Base-by-base conservation (phyloP, 176 grass and related monocot species). In the Hordeum marinum region DNA sequence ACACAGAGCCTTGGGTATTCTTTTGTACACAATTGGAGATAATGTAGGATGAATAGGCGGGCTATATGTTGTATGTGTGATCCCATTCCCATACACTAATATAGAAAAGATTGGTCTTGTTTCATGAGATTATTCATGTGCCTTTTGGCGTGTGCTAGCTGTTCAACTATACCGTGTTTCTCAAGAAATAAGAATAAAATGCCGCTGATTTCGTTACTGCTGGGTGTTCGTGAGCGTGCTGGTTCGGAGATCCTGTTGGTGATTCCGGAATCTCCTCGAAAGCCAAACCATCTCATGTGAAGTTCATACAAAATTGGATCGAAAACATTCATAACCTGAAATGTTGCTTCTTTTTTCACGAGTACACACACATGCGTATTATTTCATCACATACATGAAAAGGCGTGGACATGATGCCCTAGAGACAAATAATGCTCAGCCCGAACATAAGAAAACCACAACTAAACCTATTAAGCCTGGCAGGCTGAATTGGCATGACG, bases 1-100 rank as follows among this genome's bases (percentile, higher is more conserved):
- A 80, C 85, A 90, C 78, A 69, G 61, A 62, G 62, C 58, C 85
- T 87, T 63, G 75, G 78, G 48, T 68, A 90, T 90, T 91, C 85
- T 91, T 91, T 91, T 87, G 89, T 91, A 91, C 63, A 91, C 89
- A 90, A 91, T 29, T 63, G 85, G 76, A 87, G 81, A 84, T 87
- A 84, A 87, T 80, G 62, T 87, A 87, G 89, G 80, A 54, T 81
- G 39, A 81, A 87, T 84, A 63, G 60, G 81, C 18, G 18, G 76
- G 41, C 65, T 80, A 87, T 84, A 84, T 87, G 76, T 84, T 91
- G 89, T 90, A 90, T 84, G 80, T 84, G 75, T 76, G 61, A 83
- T 65, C 54, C 76, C 48, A 80, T 84, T 65, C 54, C 76, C 48
- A 76, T 84, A 86, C 69, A 54, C 23, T 81, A 54, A 84, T 84